Conservation (phyloP, 208 protist species). For the Trypanosoma rangeli region DNA sequence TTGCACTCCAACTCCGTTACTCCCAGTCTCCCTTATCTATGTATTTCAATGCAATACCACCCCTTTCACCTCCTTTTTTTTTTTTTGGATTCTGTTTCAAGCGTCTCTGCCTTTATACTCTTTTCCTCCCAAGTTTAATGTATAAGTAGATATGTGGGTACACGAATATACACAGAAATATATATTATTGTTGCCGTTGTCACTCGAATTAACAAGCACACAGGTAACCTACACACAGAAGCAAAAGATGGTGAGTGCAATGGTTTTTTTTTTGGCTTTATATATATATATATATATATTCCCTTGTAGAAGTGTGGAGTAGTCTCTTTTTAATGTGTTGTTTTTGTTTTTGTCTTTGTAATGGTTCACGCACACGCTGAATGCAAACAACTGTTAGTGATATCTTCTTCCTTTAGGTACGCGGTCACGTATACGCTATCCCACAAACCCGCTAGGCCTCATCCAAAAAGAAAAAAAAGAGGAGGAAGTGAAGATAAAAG, state of each 20-base stretch:
- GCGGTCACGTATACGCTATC: not conserved
- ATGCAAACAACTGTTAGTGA: not conserved
- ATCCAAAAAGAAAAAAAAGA: not conserved
- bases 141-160: not conserved
- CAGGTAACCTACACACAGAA: not conserved
- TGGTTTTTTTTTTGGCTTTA: constrained; percentile 7
- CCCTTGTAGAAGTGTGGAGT: not conserved
- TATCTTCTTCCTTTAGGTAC: not conserved
- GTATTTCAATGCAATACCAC: no score
- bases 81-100: not conserved
- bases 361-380: not conserved
- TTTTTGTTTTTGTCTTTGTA: not conserved
- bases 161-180: constrained; percentile 11
- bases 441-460: constrained; percentile 8
- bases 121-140: not conserved
- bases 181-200: constrained; percentile 1
- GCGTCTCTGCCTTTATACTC: not conserved
- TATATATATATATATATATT: constrained; percentile 15
- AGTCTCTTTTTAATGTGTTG: no score
- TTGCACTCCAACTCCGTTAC: no score
- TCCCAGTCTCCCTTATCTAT: no score
- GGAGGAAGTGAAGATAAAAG: constrained; percentile 7
- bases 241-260: no score
- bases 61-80: no score
- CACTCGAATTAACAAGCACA: not conserved